A percentile compares a stretch with the other conserved stretches of the same genome.
Conservation (phyloP, 306 rosid species). For the Glycine soja region DNA sequence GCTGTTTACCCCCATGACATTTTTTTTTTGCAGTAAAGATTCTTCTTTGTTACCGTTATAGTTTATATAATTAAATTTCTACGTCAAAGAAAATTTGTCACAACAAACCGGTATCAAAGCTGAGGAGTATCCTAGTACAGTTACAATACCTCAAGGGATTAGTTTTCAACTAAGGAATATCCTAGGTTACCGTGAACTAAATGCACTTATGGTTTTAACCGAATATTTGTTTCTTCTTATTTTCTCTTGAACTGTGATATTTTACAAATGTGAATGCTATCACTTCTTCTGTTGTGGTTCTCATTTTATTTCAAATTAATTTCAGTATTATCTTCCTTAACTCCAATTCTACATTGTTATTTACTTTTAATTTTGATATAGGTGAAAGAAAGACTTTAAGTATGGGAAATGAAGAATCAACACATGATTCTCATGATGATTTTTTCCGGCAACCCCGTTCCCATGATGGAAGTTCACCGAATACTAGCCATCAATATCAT, state of each 20-base stretch:
- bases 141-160: no score
- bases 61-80: no score
- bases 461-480: conserved; percentile 51
- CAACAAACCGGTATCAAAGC: no score
- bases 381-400: conserved; percentile 47
- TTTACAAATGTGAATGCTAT: background rate
- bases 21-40: no score
- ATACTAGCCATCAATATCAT: conserved; percentile 25
- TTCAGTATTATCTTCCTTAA: background rate
- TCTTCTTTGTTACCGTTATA: no score
- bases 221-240: conserved; percentile 2
- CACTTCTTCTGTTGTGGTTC: background rate
- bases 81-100: no score
- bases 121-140: no score
- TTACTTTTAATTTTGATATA: conserved; percentile 31
- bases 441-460: conserved; percentile 32
- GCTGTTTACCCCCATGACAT: no score
- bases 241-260: background rate
- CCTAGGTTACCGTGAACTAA: background rate
- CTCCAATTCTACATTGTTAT: conserved; percentile 12
- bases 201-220: background rate
- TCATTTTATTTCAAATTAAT: background rate
- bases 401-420: conserved; percentile 69
- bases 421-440: conserved; percentile 45
- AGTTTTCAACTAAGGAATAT: no score